These are phyloP conservation scores for Hylodesmum podocarpum DNA, from an alignment of 306 rosid genomes.

Conservation along the genomic window DNA sequence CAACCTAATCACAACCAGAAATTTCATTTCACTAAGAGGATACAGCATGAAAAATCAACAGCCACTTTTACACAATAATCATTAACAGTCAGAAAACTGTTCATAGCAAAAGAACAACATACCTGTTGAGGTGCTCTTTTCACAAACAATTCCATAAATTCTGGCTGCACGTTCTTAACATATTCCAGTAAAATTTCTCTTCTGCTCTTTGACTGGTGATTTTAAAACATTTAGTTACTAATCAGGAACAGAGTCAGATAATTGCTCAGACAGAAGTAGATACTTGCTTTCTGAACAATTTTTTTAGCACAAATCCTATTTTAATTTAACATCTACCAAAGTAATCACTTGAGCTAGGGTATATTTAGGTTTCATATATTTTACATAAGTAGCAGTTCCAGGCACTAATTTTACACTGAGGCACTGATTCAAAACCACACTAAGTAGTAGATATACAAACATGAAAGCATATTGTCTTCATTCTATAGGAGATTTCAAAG, in stretches of 20 bases:
- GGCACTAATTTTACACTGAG: neutral
- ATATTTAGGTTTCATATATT: neutral
- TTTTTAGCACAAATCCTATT: neutral
- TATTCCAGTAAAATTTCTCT: slow-evolving; percentile 93
- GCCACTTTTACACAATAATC: neutral
- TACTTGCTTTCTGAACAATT: neutral
- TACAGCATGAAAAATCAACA: neutral
- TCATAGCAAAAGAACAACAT: neutral
- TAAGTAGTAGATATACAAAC: neutral
- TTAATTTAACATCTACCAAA: neutral
- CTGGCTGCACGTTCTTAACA: slow-evolving; percentile 94
- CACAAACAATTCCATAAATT: slow-evolving; percentile 95
- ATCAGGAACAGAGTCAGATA: slow-evolving; percentile 24
- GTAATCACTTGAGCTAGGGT: neutral
- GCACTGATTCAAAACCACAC: neutral
- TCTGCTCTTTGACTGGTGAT: slow-evolving; percentile 74
- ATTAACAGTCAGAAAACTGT: neutral
- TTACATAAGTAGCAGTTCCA: neutral
- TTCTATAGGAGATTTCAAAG: neutral
- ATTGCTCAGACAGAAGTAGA: neutral
- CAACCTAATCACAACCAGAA: slow-evolving; percentile 57
- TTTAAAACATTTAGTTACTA: slow-evolving; percentile 22
- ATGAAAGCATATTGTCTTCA: neutral
- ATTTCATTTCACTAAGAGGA: neutral
- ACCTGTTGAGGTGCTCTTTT: slow-evolving; percentile 97